Evolutionary conservation across 805 yeast genomes (phyloP).

Genomic region (Metschnikowia gelsemii): DNA sequence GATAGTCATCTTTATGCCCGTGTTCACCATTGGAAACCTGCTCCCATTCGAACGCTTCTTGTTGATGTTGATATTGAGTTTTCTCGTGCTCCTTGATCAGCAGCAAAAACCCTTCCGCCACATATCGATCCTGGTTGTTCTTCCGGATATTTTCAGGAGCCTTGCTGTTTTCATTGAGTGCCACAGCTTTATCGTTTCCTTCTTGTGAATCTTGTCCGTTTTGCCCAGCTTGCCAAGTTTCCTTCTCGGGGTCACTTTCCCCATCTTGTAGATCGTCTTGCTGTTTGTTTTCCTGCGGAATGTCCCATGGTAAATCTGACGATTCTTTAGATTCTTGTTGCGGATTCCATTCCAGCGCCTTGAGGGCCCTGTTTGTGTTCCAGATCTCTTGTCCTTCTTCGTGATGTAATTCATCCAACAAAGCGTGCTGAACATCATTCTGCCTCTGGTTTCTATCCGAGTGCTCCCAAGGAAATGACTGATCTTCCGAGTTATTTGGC

Average conservation of each 20-base stretch:
- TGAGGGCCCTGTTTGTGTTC: background rate
- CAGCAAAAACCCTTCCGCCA: too few species aligned
- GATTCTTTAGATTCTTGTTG: background rate
- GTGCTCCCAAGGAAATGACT: background rate
- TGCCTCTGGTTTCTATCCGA: background rate
- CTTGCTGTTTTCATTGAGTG: too few species aligned
- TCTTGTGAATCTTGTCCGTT: too few species aligned
- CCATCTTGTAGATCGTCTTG: background rate
- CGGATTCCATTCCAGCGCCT: background rate
- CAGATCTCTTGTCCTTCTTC: background rate
- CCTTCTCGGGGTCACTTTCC: background rate
- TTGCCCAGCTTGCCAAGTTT: background rate
- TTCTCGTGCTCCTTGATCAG: too few species aligned
- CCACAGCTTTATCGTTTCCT: background rate
- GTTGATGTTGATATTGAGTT: background rate
- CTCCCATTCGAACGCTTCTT: background rate
- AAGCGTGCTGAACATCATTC: background rate
- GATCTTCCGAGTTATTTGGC: background rate
- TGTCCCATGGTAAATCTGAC: background rate
- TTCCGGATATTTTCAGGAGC: too few species aligned
- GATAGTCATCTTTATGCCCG: background rate
- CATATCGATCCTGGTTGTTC: background rate
- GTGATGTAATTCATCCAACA: constrained; percentile 1
- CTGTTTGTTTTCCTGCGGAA: background rate
- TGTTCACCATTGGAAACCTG: background rate